Conservation (phyloP, 148 eudicot species). For the Heliamphora exappendiculata region DNA sequence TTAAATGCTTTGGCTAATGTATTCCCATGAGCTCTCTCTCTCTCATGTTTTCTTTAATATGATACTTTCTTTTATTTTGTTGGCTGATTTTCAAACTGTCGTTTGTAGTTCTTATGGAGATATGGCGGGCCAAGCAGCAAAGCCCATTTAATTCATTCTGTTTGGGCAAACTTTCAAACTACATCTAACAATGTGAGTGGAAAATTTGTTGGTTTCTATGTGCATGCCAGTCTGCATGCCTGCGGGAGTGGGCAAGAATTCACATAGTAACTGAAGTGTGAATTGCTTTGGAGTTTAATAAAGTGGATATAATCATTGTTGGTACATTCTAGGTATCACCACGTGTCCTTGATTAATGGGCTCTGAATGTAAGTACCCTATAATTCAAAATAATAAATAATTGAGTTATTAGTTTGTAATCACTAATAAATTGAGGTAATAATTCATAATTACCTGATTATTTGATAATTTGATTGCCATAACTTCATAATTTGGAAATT, state of each 20-base stretch:
- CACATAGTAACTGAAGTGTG: neutral
- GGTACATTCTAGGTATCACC: too few relatives aligned
- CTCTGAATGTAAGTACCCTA: too few relatives aligned
- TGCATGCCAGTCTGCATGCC: neutral
- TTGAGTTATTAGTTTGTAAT: too few relatives aligned
- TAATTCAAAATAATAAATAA: too few relatives aligned
- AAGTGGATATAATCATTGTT: too few relatives aligned
- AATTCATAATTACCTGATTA: too few relatives aligned
- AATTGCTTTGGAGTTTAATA: too few relatives aligned
- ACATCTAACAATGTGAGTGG: slow-evolving; percentile 77
- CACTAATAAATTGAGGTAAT: too few relatives aligned
- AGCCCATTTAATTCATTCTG: slow-evolving; percentile 69
- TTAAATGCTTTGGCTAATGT: slow-evolving; percentile 72
- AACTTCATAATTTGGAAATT: too few relatives aligned
- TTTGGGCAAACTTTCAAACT: slow-evolving; percentile 95
- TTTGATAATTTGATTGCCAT: too few relatives aligned
- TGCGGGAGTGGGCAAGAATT: neutral
- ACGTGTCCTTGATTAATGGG: too few relatives aligned
- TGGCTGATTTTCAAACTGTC: slow-evolving; percentile 14
- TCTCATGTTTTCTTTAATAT: neutral
- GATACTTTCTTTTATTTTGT: neutral
- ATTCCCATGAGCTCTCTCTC: slow-evolving; percentile 16
- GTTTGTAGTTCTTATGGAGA: slow-evolving; percentile 70
- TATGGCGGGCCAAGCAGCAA: slow-evolving; percentile 60
- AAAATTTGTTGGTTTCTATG: neutral